phyloP scores from a whole-genome alignment of 805 yeast species.

The Ascoidea asiatica region DNA sequence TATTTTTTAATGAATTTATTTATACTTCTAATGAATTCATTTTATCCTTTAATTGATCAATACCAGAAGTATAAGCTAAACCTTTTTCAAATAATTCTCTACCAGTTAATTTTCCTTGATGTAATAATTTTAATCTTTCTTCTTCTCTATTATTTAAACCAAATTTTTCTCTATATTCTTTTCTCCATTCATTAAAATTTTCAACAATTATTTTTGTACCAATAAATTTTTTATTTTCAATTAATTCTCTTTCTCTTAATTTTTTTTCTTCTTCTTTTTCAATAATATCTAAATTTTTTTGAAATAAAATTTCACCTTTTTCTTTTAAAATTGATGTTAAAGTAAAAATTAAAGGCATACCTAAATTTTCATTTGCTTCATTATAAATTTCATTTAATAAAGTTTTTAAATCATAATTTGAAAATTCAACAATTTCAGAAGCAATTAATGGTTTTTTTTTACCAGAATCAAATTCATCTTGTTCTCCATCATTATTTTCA shows the following conservation, averaged over 20 bases:
- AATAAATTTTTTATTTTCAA: conserved; percentile 78
- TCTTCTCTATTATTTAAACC: conserved; percentile 48
- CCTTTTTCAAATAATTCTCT: conserved; percentile 85
- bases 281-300: conserved; percentile 34
- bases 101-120: conserved; percentile 73
- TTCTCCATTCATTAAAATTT: conserved; percentile 63
- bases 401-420: conserved; percentile 27
- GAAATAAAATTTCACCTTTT: conserved; percentile 57
- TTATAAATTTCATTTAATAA: conserved; percentile 29
- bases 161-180: conserved; percentile 55
- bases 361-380: conserved; percentile 68
- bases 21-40: conserved; percentile 1
- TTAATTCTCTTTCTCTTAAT: conserved; percentile 51
- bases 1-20: neutral
- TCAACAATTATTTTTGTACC: conserved; percentile 86
- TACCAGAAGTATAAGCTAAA: conserved; percentile 59
- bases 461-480: conserved; percentile 24
- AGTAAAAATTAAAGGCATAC: conserved; percentile 87
- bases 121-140: conserved; percentile 40
- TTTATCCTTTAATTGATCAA: conserved; percentile 25
- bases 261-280: conserved; percentile 49
- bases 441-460: conserved; percentile 31
- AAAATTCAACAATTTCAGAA: conserved; percentile 46
- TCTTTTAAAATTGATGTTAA: conserved; percentile 70
- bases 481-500: conserved; percentile 35